Evolutionary conservation across 305 asterid species (phyloP), one percentile per base, ranked within the genome.

Genomic region (Rubia tinctorum): DNA sequence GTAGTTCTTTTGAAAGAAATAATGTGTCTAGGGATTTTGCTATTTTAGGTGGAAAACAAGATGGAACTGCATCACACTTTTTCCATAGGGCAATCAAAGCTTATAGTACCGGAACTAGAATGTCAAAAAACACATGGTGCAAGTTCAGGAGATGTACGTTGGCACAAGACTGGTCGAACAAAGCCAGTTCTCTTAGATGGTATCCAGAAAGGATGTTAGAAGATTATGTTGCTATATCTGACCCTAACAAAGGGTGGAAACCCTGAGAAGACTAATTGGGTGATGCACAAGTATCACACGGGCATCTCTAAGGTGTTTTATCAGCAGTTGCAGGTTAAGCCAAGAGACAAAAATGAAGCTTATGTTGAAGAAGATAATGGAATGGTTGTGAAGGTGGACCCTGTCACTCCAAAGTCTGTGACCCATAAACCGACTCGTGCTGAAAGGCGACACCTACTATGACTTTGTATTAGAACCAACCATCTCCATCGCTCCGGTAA

Each of bases 141-240:
- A 79, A 80, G 88, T 73, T 76, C 62, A 30, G 93, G 93, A 25
- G 97, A 94, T 71, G 96, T 91, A 62, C 96, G 97, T 56, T 94
- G 99, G 99, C 99, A 94, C 49, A 94, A 94, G 75, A 94, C 98
- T n/a, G 98, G 99, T 64, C 89, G 96, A 20, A 94, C 99, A 11
- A 94, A 94, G 71, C 95, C 98, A 53, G 96, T 94, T 55, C n/a
- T 76, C 11, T 69, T 91, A 71, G 97, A 89, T 68, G 97, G n/a
- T n/a, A n/a, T n/a, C 4, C 99, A 94, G 66, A 88, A 77, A 71
- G 99, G 99, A 14, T 94, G 99, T 81, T 90, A 94, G 84, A 94
- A 91, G 83, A 94, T 94, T 66, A 90, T 94, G 97, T 98, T 94
- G 75, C 86, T 94, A 14, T 94, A 94, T 68, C 69, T 90, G 34